These are phyloP conservation scores for Kluyveromyces marxianus DNA, from an alignment of 1,139 yeast species.

Conservation along the genomic window DNA sequence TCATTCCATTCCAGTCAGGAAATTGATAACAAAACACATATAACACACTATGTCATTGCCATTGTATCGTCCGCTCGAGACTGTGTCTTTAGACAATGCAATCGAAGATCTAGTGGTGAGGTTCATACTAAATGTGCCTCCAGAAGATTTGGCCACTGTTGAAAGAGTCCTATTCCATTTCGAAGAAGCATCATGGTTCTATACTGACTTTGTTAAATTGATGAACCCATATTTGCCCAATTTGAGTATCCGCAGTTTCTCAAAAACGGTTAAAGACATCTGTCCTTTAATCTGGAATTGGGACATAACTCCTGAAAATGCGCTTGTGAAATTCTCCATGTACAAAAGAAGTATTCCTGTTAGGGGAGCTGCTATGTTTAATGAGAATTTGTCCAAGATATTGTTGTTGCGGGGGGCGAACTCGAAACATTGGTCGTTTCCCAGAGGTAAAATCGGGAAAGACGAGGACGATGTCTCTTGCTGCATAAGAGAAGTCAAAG, in stretches of 20 bases:
- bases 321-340: conserved; percentile 65
- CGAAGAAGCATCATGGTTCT: conserved; percentile 99
- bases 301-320: conserved; percentile 58
- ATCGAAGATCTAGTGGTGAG: conserved; percentile 84
- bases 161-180: conserved; percentile 82
- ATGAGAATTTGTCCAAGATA: conserved; percentile 60
- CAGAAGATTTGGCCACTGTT: conserved; percentile 81
- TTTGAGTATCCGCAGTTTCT: conserved; percentile 74
- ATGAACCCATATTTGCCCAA: conserved; percentile 71
- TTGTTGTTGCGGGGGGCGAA: conserved; percentile 82
- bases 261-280: conserved; percentile 59
- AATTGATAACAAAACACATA: neutral
- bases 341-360: conserved; percentile 93
- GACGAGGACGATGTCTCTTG: conserved; percentile 87
- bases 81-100: conserved; percentile 56
- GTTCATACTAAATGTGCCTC: conserved; percentile 85
- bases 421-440: conserved; percentile 88
- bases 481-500: conserved; percentile 89
- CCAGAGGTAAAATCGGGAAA: conserved; percentile 93
- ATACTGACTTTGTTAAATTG: conserved; percentile 73
- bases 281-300: conserved; percentile 87
- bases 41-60: conserved; percentile 25
- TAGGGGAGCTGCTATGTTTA: conserved; percentile 87
- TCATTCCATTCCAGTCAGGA: neutral
- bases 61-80: conserved; percentile 29